Evolutionary conservation across 257 asterid genomes (phyloP).

Genomic region (Jacaranda mimosifolia): DNA sequence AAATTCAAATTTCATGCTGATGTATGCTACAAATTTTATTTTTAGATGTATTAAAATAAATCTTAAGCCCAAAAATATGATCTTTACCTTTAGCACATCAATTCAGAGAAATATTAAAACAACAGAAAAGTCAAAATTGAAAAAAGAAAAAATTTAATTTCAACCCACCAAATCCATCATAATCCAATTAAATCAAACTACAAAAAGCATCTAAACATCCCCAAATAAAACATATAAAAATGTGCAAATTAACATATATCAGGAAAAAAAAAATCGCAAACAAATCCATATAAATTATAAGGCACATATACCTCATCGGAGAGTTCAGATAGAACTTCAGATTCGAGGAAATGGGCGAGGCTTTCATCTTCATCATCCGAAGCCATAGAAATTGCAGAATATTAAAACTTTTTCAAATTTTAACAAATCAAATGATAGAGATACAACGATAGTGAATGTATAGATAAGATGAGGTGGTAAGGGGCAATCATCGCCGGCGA

Average conservation of each 20-base stretch:
- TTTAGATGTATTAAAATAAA: background rate
- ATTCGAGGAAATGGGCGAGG: conserved; percentile 86
- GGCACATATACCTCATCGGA: conserved; percentile 66
- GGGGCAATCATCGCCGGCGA: conserved; percentile 50
- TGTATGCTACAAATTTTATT: background rate
- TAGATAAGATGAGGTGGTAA: background rate
- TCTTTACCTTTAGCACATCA: background rate
- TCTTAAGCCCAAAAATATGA: background rate
- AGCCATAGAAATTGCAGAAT: conserved; percentile 54
- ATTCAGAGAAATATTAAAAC: background rate
- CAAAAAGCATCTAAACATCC: background rate
- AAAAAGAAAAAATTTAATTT: background rate
- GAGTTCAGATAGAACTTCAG: conserved; percentile 70
- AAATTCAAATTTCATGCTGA: background rate
- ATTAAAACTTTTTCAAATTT: background rate
- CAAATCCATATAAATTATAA: background rate
- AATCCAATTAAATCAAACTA: background rate
- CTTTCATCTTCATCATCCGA: conserved; percentile 88
- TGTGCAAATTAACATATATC: background rate
- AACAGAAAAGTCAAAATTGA: background rate
- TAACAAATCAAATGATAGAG: conserved; percentile 3
- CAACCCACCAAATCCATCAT: background rate
- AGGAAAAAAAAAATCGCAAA: background rate
- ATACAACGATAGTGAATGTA: background rate
- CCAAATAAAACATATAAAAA: background rate